Evolutionary conservation across 2,329 filamentous ascomycete genomes (phyloP).

Genomic region (Orbilia brochopaga): DNA sequence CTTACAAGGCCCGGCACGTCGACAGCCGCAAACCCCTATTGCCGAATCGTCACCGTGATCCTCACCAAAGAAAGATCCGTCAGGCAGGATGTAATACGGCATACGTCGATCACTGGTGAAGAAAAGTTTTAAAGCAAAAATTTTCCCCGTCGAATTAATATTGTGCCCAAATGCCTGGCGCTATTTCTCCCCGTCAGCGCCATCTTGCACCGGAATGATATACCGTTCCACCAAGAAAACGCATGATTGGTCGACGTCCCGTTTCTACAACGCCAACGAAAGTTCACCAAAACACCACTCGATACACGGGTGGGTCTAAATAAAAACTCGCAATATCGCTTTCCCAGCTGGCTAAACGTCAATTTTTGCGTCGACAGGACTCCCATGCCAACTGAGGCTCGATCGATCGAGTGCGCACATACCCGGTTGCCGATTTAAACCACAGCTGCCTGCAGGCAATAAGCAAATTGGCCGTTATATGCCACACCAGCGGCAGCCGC

Average conservation of each 20-base stretch:
- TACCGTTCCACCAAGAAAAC: neutral
- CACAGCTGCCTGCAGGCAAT: neutral
- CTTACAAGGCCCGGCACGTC: constrained; percentile 3
- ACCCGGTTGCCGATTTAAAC: neutral
- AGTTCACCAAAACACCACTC: neutral
- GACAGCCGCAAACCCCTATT: neutral
- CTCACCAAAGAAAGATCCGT: neutral
- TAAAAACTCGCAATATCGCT: neutral
- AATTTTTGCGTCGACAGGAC: neutral
- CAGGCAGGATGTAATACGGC: too few species aligned
- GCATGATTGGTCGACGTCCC: neutral
- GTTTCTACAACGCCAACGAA: neutral
- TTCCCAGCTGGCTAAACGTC: neutral
- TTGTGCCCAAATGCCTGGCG: neutral
- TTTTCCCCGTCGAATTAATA: neutral
- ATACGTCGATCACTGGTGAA: too few species aligned
- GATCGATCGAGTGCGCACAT: neutral
- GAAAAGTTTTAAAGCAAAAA: neutral
- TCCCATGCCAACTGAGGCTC: constrained; percentile 2
- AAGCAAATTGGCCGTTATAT: constrained; percentile 4
- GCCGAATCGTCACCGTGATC: neutral
- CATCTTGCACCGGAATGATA: neutral
- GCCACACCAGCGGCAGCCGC: neutral
- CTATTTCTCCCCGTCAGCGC: neutral
- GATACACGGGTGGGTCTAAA: neutral